Base-by-base conservation (phyloP, 352 stramenopile species). In the Aphanomyces euteiches region DNA sequence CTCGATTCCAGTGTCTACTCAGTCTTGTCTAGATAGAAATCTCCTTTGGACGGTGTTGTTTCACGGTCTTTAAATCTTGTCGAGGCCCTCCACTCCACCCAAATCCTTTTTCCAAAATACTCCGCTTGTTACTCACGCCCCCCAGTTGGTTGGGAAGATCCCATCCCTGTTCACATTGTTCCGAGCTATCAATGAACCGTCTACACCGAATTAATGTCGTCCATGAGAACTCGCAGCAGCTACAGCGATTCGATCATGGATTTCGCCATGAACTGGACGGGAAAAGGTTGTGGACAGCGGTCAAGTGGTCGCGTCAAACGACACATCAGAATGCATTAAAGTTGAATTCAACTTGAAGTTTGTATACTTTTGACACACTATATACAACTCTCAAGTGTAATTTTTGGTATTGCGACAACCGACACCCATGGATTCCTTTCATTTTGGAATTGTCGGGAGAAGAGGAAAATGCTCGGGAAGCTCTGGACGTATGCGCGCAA, bases 401-500 rank as follows among this genome's bases (percentile, higher is more conserved):
- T 43, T 61, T 28, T 12, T n/a, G 54, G 54, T 28, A 43, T 19
- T 61, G 7, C 28, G 7, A 2, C 28, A n/a, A n/a, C 13, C 45
- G 2, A 19, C 36, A 13, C 50, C 21, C 7, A 12, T 61, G 54
- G 7, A 19, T 40, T 61, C 43, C 36, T 38, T 37, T n/a, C 19
- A 61, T 37, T 61, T 41, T 19, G 28, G 19, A 39, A 15, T 39
- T 13, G 34, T 3, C 3, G 28, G 36, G 50, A 1, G 17, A 61
- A 61, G 54, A 58, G 36, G 21, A 61, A 37, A 3, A 61, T 61
- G 54, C 34, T 61, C 19, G n/a, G 15, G 17, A 61, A 61, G 54
- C 28, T 61, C 19, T 61, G 54, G 54, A 61, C 54, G 15, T 61
- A 61, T 37, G 28, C 54, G n/a, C 21, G 15, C 28, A 3, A 61